Evolutionary conservation across 2,329 filamentous ascomycete species (phyloP), one percentile per base, ranked within the genome.

Genomic region (Anthostomella pinea): DNA sequence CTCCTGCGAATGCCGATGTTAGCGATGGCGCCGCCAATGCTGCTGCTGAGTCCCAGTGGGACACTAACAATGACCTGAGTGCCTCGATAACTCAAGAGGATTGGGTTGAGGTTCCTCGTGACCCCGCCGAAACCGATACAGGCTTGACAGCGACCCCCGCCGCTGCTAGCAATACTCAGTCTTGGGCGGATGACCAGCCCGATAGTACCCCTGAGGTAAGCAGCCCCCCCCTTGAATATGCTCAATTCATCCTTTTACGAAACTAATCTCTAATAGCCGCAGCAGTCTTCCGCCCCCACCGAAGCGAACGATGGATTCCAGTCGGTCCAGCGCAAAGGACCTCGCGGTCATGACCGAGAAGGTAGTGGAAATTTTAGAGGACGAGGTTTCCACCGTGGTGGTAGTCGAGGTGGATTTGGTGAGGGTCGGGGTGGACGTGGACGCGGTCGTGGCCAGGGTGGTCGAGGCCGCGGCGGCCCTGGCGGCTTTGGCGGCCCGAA

Each of bases 141-240:
- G 79, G 78, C 23, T 59, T 79, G 26, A 66, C 72, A 30, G 77
- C 79, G 17, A 79, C 77, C n/a, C 76, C 80, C 30, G 79, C 77
- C 6, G 67, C 68, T 7, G 62, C 67, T 24, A 58, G 66, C 36
- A 72, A 73, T 53, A 70, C 72, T 19, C 80, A 84, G 57, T 88
- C 82, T 53, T 94, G 87, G 87, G 87, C 87, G 17, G 88, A 95
- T 54, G 86, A 93, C 43, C 77, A 85, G 51, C 78, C 83, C 13
- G 77, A 81, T 41, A 62, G 60, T 37, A 60, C 60, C 23, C 49
- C 61, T 19, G 66, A 70, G 57, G 70, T 75, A 58, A 50, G 67
- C 55, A 16, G 17, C 25, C 27, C 15, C 34, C 23, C 9, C 22
- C 39, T 27, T 15, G 6, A 16, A 22, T 30, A 29, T 17, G 9